These are phyloP conservation scores for Cairneyella variabilis DNA, from an alignment of 495 filamentous ascomycete species.

Conservation along the genomic window DNA sequence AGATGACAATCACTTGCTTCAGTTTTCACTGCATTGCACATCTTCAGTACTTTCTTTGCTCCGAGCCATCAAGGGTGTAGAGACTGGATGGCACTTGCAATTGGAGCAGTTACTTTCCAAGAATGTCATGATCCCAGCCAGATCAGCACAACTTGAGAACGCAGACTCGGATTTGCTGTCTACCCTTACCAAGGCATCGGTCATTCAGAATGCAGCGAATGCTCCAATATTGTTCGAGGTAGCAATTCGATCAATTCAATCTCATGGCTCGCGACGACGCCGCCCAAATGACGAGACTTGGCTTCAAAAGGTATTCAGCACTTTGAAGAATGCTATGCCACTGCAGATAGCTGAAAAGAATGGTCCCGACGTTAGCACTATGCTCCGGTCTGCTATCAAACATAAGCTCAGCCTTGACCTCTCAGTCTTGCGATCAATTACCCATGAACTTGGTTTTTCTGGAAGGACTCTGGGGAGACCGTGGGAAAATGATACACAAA, in stretches of 20 bases:
- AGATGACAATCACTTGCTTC: slow-evolving; percentile 9
- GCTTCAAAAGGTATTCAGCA: slow-evolving; percentile 63
- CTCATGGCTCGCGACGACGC: slow-evolving; percentile 49
- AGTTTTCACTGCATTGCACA: slow-evolving; percentile 21
- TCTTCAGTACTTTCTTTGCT: slow-evolving; percentile 18
- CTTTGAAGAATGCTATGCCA: slow-evolving; percentile 32
- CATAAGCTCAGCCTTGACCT: slow-evolving; percentile 29
- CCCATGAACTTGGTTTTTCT: slow-evolving; percentile 35
- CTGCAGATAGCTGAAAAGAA: slow-evolving; percentile 16
- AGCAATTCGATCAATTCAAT: slow-evolving; percentile 50
- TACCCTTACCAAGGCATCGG: slow-evolving; percentile 34
- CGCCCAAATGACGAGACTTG: slow-evolving; percentile 56
- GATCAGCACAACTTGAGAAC: slow-evolving; percentile 31
- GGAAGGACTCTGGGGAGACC: neutral
- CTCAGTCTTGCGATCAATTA: slow-evolving; percentile 36
- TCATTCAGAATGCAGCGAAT: slow-evolving; percentile 24
- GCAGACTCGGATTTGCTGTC: slow-evolving; percentile 37
- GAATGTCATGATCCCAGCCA: slow-evolving; percentile 67
- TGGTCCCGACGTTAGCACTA: slow-evolving; percentile 27
- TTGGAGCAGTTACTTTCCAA: slow-evolving; percentile 63
- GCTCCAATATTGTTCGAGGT: slow-evolving; percentile 53
- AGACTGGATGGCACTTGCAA: slow-evolving; percentile 29
- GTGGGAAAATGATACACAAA: neutral
- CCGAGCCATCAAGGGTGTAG: neutral
- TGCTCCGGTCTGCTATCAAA: slow-evolving; percentile 38